These are phyloP conservation scores for Aspergillus neotritici DNA, from an alignment of 2,329 filamentous ascomycete genomes.

Conservation along the genomic window DNA sequence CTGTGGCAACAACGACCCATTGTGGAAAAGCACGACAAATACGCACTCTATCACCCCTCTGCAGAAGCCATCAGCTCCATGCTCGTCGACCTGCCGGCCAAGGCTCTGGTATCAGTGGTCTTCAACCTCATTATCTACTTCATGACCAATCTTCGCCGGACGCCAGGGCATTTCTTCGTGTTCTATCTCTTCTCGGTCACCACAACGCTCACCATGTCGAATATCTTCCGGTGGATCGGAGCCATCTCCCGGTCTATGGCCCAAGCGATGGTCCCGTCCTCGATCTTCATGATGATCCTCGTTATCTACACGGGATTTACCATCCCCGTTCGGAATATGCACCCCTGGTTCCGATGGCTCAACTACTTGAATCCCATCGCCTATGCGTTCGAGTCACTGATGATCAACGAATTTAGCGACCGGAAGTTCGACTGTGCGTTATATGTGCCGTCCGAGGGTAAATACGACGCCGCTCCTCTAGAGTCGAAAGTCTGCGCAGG, in stretches of 20 bases:
- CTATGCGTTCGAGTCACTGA: conserved; percentile 75
- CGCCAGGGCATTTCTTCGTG: conserved; percentile 74
- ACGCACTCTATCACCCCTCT: conserved; percentile 83
- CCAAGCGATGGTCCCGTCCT: conserved; percentile 52
- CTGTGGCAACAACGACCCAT: conserved; percentile 85
- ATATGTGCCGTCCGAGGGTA: conserved; percentile 41
- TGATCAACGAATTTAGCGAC: conserved; percentile 74
- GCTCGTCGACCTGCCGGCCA: conserved; percentile 78
- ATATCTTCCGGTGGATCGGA: conserved; percentile 76
- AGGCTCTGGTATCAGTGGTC: conserved; percentile 61
- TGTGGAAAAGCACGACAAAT: conserved; percentile 81
- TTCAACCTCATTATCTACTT: conserved; percentile 84
- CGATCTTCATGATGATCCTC: conserved; percentile 42
- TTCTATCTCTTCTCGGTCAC: conserved; percentile 72
- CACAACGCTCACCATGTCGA: conserved; percentile 72
- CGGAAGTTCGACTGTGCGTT: conserved; percentile 52
- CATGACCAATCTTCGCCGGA: conserved; percentile 72
- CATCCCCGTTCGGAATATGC: conserved; percentile 56
- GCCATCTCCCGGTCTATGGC: conserved; percentile 63
- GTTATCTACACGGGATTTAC: conserved; percentile 48
- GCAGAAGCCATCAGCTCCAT: conserved; percentile 84
- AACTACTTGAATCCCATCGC: conserved; percentile 73
- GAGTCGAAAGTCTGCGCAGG: conserved; percentile 51
- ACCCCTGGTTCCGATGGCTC: conserved; percentile 76
- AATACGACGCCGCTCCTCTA: conserved; percentile 35